Evolutionary conservation across 129 eudicot species (phyloP).

Genomic region (Flaveria ramosissima): DNA sequence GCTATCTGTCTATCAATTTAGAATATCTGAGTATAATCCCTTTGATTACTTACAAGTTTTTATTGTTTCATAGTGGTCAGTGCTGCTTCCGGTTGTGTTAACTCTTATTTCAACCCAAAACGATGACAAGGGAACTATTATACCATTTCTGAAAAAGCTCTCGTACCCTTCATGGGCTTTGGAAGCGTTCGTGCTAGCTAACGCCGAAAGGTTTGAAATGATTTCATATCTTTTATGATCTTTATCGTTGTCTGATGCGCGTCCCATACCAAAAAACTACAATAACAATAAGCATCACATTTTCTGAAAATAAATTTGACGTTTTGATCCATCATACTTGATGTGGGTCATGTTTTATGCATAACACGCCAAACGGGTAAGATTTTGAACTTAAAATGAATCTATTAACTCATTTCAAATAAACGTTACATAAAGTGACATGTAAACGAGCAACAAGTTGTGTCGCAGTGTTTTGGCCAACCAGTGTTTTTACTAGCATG

Average conservation of each 20-base stretch:
- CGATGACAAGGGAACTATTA: slow-evolving; percentile 30
- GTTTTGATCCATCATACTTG: too few species aligned
- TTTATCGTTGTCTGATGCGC: neutral
- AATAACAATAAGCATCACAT: too few species aligned
- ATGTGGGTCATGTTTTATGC: too few species aligned
- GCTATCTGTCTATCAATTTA: neutral
- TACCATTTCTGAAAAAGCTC: slow-evolving; percentile 41
- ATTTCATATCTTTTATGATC: neutral
- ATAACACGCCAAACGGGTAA: too few species aligned
- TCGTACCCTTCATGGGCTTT: slow-evolving; percentile 91
- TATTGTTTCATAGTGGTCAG: slow-evolving; percentile 73
- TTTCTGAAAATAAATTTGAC: too few species aligned
- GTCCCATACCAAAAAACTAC: too few species aligned
- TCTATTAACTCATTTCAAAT: too few species aligned
- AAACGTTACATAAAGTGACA: too few species aligned
- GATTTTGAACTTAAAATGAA: too few species aligned
- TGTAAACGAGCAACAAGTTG: too few species aligned
- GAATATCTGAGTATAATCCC: neutral
- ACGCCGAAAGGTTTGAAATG: slow-evolving; percentile 74
- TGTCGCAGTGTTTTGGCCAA: too few species aligned
- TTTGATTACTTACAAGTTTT: neutral
- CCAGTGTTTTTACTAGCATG: neutral
- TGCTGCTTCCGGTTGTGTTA: slow-evolving; percentile 89
- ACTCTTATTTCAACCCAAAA: slow-evolving; percentile 83
- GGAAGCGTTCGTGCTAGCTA: slow-evolving; percentile 88